Conservation (phyloP, 805 yeast genomes). For the Candida ipomoeae region DNA sequence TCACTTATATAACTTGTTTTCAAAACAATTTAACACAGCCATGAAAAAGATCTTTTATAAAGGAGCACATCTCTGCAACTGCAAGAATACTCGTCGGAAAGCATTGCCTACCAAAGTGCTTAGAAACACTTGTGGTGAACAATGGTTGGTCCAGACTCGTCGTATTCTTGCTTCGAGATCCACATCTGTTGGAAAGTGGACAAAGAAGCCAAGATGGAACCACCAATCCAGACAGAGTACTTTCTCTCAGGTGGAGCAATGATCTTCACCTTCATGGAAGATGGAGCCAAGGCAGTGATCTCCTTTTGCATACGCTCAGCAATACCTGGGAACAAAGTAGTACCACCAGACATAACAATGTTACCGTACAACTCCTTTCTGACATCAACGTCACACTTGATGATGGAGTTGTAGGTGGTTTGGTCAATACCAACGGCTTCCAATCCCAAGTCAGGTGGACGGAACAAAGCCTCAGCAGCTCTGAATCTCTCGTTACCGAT, state of each 20-base stretch:
- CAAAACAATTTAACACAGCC: constrained; percentile 13
- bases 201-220: constrained; percentile 97
- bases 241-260: constrained; percentile 99
- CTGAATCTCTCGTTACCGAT: constrained; percentile 99
- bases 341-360: constrained; percentile 99
- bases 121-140: constrained; percentile 95
- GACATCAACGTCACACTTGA: constrained; percentile 98
- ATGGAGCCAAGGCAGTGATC: constrained; percentile 98
- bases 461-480: constrained; percentile 99
- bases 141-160: constrained; percentile 99
- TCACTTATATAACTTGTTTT: constrained; percentile 13
- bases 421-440: constrained; percentile 99
- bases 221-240: constrained; percentile 99
- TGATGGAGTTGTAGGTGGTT: constrained; percentile 91
- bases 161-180: constrained; percentile 99
- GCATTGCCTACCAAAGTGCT: constrained; percentile 22
- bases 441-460: constrained; percentile 83
- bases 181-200: constrained; percentile 99
- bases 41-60: constrained; percentile 10
- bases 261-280: constrained; percentile 99
- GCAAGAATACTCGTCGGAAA: constrained; percentile 13
- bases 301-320: constrained; percentile 99
- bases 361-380: constrained; percentile 98
- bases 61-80: constrained; percentile 7
- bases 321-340: constrained; percentile 99